phyloP scores from a whole-genome alignment of 495 filamentous ascomycete species.

The Mytilinidion resinicola region DNA sequence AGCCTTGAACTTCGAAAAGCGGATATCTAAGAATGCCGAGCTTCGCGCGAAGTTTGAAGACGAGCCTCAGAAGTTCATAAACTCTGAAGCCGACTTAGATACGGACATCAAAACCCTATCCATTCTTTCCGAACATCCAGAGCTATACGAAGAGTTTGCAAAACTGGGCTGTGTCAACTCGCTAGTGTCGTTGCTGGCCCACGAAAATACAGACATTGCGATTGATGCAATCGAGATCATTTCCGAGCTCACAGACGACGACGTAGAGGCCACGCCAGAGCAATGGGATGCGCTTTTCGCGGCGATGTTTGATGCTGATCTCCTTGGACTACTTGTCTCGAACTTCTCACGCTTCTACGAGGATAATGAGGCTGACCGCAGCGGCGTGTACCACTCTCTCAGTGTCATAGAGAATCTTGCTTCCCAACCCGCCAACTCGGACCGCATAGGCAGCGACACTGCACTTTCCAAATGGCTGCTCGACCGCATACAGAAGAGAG shows the following conservation, averaged over 20 bases:
- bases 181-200: slow-evolving; percentile 74
- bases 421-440: slow-evolving; percentile 58
- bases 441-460: slow-evolving; percentile 62
- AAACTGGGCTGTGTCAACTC: slow-evolving; percentile 69
- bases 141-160: slow-evolving; percentile 77
- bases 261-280: slow-evolving; percentile 73
- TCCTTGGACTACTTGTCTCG: slow-evolving; percentile 73
- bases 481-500: slow-evolving; percentile 57
- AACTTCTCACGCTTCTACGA: slow-evolving; percentile 85
- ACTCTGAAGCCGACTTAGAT: slow-evolving; percentile 86
- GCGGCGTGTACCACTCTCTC: slow-evolving; percentile 80
- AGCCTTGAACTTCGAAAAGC: slow-evolving; percentile 82
- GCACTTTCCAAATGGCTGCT: slow-evolving; percentile 70
- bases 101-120: slow-evolving; percentile 81
- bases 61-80: slow-evolving; percentile 79
- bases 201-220: slow-evolving; percentile 97
- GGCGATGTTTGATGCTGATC: slow-evolving; percentile 72
- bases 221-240: slow-evolving; percentile 89
- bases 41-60: slow-evolving; percentile 80
- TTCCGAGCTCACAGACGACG: slow-evolving; percentile 88
- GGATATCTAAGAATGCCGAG: slow-evolving; percentile 88
- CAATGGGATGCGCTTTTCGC: slow-evolving; percentile 81
- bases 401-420: slow-evolving; percentile 81
- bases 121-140: slow-evolving; percentile 79
- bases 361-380: slow-evolving; percentile 65